These are phyloP conservation scores for Petunia hybrid DNA, from an alignment of 305 asterid species.

Conservation along the genomic window DNA sequence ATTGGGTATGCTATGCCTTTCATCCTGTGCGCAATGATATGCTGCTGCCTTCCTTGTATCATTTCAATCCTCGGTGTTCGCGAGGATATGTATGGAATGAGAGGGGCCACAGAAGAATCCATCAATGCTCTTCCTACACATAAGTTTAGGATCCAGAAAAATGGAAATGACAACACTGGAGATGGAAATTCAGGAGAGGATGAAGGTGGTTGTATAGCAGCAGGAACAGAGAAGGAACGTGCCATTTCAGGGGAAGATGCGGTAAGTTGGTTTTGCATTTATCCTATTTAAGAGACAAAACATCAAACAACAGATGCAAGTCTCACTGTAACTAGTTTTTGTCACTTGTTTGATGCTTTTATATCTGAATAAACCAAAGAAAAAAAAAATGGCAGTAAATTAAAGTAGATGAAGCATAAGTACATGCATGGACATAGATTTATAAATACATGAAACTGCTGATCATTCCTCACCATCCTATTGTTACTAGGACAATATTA, in stretches of 20 bases:
- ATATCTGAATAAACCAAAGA: neutral
- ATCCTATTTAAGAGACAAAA: neutral
- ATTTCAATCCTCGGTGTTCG: conserved; percentile 49
- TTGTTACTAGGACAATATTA: no score
- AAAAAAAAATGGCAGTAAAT: neutral
- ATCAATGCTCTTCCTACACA: conserved; percentile 48
- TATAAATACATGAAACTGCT: no score
- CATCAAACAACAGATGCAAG: neutral
- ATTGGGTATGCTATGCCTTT: conserved; percentile 57
- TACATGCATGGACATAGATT: no score
- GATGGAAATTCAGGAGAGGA: conserved; percentile 37
- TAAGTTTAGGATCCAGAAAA: conserved; percentile 42
- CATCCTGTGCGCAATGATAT: conserved; percentile 51
- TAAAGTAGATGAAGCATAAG: neutral
- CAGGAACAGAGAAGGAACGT: conserved; percentile 88
- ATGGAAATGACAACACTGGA: conserved; percentile 25
- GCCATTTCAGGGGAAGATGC: conserved; percentile 86
- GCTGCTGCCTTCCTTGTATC: conserved; percentile 56
- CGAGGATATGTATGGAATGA: conserved; percentile 45
- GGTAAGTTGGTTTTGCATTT: conserved; percentile 50
- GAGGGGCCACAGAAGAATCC: conserved; percentile 50
- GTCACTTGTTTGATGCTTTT: neutral
- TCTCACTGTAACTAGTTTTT: neutral
- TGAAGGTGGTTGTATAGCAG: conserved; percentile 83
- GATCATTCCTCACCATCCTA: no score